These are phyloP conservation scores for Rosa multiflora DNA, from an alignment of 306 rosid species.

Conservation along the genomic window DNA sequence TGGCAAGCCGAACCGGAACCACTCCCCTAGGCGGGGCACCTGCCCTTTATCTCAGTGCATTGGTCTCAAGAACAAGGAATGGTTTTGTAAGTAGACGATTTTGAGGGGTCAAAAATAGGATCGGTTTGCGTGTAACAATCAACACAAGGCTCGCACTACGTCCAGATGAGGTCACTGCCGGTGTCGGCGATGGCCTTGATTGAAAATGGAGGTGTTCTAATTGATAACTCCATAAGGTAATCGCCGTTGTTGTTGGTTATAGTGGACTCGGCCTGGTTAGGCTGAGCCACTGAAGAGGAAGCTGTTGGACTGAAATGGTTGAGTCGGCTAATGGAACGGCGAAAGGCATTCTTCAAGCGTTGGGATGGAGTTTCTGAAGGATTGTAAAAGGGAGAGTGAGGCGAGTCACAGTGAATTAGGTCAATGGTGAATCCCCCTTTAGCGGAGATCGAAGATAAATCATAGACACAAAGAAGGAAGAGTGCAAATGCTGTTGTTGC, in stretches of 20 bases:
- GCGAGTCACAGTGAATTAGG: constrained; percentile 49
- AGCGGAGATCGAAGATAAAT: neutral
- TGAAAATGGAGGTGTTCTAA: too few relatives aligned
- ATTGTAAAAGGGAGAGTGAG: too few relatives aligned
- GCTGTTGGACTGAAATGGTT: too few relatives aligned
- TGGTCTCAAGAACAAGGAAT: constrained; percentile 10
- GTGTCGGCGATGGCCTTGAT: constrained; percentile 41
- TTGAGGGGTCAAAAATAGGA: constrained; percentile 42
- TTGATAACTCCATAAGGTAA: too few relatives aligned
- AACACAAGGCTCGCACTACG: constrained; percentile 52
- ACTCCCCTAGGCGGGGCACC: neutral
- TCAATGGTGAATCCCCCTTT: constrained; percentile 38
- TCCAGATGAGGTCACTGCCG: constrained; percentile 56
- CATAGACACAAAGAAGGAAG: neutral
- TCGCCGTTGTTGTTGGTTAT: too few relatives aligned
- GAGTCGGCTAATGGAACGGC: too few relatives aligned
- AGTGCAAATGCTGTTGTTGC: neutral
- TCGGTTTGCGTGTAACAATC: constrained; percentile 36
- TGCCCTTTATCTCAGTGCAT: neutral
- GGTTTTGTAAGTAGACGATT: constrained; percentile 30
- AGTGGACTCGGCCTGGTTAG: too few relatives aligned
- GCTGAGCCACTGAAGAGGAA: too few relatives aligned
- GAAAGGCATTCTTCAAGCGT: too few relatives aligned
- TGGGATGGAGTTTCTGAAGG: too few relatives aligned
- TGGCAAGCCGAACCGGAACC: neutral